Evolutionary conservation across 2,329 filamentous ascomycete species (phyloP).

Genomic region (Raffaelea arxii): DNA sequence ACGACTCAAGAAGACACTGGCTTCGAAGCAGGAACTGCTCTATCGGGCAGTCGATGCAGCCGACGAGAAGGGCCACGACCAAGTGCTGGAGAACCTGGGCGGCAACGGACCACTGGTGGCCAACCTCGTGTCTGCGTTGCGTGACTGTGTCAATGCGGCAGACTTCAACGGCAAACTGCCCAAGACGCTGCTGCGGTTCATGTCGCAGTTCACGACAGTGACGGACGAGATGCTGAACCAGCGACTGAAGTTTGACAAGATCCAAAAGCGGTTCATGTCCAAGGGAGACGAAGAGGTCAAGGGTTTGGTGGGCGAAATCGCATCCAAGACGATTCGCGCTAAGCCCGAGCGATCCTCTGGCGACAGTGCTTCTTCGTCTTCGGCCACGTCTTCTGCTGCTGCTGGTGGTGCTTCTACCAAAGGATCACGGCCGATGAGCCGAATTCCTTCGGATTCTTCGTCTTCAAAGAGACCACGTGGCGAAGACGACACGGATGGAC

Average conservation of each 20-base stretch:
- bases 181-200: slow-evolving; percentile 48
- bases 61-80: slow-evolving; percentile 42
- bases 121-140: slow-evolving; percentile 43
- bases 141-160: slow-evolving; percentile 40
- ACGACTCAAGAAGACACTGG: slow-evolving; percentile 30
- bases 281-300: slow-evolving; percentile 57
- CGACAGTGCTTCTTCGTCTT: neutral
- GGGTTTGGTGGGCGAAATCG: slow-evolving; percentile 41
- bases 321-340: slow-evolving; percentile 35
- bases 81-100: slow-evolving; percentile 48
- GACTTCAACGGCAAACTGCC: slow-evolving; percentile 44
- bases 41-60: slow-evolving; percentile 43
- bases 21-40: slow-evolving; percentile 37
- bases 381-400: slow-evolving; percentile 3
- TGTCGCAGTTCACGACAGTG: slow-evolving; percentile 52
- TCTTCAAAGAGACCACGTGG: slow-evolving; percentile 27
- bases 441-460: slow-evolving; percentile 14
- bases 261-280: slow-evolving; percentile 53
- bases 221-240: slow-evolving; percentile 50
- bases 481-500: slow-evolving; percentile 25
- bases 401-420: slow-evolving; percentile 3
- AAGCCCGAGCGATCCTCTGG: slow-evolving; percentile 3
- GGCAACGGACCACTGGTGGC: slow-evolving; percentile 47
- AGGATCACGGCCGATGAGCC: slow-evolving; percentile 8
- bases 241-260: slow-evolving; percentile 55